Evolutionary conservation across 805 yeast genomes (phyloP).

Genomic region (Cyberlindnera maritima): DNA sequence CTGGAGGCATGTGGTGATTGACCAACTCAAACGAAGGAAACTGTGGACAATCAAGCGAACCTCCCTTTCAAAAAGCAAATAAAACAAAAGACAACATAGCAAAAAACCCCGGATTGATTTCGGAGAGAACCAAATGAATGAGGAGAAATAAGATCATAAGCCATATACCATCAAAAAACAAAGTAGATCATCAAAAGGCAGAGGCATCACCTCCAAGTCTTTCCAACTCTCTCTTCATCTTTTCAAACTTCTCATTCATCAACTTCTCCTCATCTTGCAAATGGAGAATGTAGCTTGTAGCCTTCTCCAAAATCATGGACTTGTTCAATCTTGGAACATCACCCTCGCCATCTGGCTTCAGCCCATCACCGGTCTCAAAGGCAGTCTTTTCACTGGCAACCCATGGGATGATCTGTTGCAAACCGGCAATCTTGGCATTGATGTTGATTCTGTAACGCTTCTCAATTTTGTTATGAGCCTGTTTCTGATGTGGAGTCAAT

Average conservation of each 20-base stretch:
- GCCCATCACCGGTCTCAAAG: constrained; percentile 42
- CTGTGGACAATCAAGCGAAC: background rate
- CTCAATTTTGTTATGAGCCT: constrained; percentile 72
- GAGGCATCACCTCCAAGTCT: constrained; percentile 24
- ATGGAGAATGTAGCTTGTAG: constrained; percentile 56
- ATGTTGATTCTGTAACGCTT: constrained; percentile 69
- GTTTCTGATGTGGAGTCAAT: constrained; percentile 57
- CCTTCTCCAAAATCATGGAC: constrained; percentile 65
- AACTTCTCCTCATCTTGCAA: constrained; percentile 48
- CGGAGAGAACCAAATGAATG: constrained; percentile 1
- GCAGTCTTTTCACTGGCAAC: constrained; percentile 61
- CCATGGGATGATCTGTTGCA: constrained; percentile 68
- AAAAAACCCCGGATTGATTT: background rate
- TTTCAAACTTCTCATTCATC: constrained; percentile 31
- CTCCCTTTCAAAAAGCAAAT: background rate
- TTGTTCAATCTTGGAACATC: constrained; percentile 51
- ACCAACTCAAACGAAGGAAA: background rate
- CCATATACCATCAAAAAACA: background rate
- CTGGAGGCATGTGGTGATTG: constrained; percentile 6
- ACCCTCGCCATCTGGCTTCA: constrained; percentile 11
- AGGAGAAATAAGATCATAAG: background rate
- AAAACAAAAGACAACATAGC: background rate
- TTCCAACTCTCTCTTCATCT: constrained; percentile 26
- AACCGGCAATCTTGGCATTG: constrained; percentile 65
- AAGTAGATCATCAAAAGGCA: constrained; percentile 1